Percentiles rank a stretch among this genome's conserved stretches.
Conservation (phyloP, 345 rosid species). For the Bruguiera gymnorhiza region DNA sequence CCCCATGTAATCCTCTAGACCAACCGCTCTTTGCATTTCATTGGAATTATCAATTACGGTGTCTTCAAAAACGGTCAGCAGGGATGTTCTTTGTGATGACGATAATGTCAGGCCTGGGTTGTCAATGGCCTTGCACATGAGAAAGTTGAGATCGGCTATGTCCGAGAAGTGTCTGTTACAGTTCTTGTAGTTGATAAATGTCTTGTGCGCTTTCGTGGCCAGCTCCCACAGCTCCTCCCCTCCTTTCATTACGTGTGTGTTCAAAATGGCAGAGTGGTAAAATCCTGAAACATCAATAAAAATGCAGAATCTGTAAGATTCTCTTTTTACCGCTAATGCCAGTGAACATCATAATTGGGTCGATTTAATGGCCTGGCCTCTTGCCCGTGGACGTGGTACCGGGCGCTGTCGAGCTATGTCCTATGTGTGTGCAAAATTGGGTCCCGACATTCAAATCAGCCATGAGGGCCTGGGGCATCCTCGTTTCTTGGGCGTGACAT, state of each 20-base stretch:
- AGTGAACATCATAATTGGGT: no score
- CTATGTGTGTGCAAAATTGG: no score
- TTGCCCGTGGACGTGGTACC: no score
- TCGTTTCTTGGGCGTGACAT: no score
- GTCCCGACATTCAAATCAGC: no score
- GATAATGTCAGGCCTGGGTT: constrained; percentile 46
- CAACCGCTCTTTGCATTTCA: constrained; percentile 22
- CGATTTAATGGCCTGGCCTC: no score
- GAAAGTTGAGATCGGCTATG: constrained; percentile 52
- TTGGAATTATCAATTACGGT: constrained; percentile 26
- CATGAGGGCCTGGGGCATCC: no score
- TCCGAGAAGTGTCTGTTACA: constrained; percentile 43
- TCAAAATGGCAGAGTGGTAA: constrained; percentile 48
- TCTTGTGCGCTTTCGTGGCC: constrained; percentile 35
- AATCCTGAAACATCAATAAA: constrained; percentile 30
- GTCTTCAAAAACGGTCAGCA: constrained; percentile 50
- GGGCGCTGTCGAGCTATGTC: no score
- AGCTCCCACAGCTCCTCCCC: constrained; percentile 40
- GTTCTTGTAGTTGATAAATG: constrained; percentile 29
- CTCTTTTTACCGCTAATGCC: no score
- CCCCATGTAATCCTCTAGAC: constrained; percentile 45
- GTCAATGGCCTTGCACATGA: constrained; percentile 53
- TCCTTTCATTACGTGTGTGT: constrained; percentile 32
- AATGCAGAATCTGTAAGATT: no score
- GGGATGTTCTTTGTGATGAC: constrained; percentile 38